A percentile compares a stretch with the other conserved stretches of the same genome.
Evolutionary conservation across 2,329 filamentous ascomycete species (phyloP).

Genomic region (Fusarium buxicola): DNA sequence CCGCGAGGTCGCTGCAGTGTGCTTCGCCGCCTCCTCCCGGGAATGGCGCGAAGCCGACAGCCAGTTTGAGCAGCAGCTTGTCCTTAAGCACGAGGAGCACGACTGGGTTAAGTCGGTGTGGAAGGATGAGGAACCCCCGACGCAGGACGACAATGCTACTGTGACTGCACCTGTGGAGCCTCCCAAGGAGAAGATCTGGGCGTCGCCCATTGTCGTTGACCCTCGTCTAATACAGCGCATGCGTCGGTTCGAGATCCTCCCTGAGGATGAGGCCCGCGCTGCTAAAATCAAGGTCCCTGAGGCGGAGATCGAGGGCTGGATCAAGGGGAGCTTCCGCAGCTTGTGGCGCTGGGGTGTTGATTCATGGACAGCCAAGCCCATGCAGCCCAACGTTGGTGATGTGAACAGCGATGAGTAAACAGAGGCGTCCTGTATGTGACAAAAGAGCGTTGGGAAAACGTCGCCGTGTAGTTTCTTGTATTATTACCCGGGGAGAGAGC

Average conservation of each 20-base stretch:
- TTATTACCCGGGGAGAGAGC: slow-evolving; percentile 29
- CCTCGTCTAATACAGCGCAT: slow-evolving; percentile 80
- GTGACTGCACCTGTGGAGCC: slow-evolving; percentile 50
- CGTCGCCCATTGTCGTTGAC: slow-evolving; percentile 80
- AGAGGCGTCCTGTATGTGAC: slow-evolving; percentile 1
- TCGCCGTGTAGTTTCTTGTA: slow-evolving; percentile 36
- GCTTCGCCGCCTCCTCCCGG: slow-evolving; percentile 71
- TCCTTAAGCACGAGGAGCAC: slow-evolving; percentile 77
- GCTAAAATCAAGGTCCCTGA: slow-evolving; percentile 71
- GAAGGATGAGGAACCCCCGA: slow-evolving; percentile 61
- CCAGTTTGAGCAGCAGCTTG: slow-evolving; percentile 58
- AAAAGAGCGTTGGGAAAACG: slow-evolving; percentile 1
- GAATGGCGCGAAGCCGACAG: slow-evolving; percentile 60
- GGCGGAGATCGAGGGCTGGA: slow-evolving; percentile 77
- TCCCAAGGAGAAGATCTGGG: slow-evolving; percentile 78
- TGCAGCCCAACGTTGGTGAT: slow-evolving; percentile 55
- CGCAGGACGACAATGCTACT: slow-evolving; percentile 57
- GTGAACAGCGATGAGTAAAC: slow-evolving; percentile 51
- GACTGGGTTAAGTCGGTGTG: slow-evolving; percentile 88
- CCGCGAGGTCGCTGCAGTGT: slow-evolving; percentile 85
- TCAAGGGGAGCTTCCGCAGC: slow-evolving; percentile 68
- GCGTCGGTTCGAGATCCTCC: slow-evolving; percentile 78
- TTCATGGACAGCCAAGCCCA: slow-evolving; percentile 56
- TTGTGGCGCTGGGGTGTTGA: slow-evolving; percentile 63
- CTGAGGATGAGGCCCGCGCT: slow-evolving; percentile 77